Evolutionary conservation across 192 early-diverging fungal species (phyloP).

Genomic region (Neocallimastix lanati): DNA sequence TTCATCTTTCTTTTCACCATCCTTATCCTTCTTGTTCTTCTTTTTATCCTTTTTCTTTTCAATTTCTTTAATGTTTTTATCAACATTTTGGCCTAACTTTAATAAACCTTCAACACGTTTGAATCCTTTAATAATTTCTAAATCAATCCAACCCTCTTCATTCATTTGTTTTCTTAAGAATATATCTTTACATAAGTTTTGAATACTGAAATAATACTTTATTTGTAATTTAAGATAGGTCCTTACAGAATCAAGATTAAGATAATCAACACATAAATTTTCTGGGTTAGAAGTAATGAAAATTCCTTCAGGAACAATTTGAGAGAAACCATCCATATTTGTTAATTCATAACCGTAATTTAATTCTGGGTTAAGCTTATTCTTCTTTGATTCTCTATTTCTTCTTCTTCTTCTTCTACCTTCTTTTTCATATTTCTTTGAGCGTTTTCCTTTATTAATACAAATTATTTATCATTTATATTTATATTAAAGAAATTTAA

Average conservation of each 20-base stretch:
- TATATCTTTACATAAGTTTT: conserved; percentile 90
- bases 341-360: neutral
- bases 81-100: neutral
- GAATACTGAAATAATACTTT: conserved; percentile 93
- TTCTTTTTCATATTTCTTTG: neutral
- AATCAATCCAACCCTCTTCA: conserved; percentile 57
- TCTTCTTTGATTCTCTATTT: neutral
- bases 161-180: conserved; percentile 90
- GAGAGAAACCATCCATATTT: neutral
- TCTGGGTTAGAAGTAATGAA: neutral
- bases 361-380: neutral
- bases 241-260: neutral
- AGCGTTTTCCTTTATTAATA: neutral
- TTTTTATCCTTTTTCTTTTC: neutral
- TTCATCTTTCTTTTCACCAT: neutral
- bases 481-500: too few relatives aligned
- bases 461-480: too few relatives aligned
- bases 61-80: neutral
- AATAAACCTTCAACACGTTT: conserved; percentile 47
- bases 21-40: neutral
- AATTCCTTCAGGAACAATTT: neutral
- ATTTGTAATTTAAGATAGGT: conserved; percentile 10
- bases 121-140: conserved; percentile 64
- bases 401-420: neutral
- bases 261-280: neutral